Percentiles rank a stretch among this genome's conserved stretches.
These are phyloP conservation scores for Candida namnaoensis DNA, from an alignment of 805 yeast species.

Conservation along the genomic window DNA sequence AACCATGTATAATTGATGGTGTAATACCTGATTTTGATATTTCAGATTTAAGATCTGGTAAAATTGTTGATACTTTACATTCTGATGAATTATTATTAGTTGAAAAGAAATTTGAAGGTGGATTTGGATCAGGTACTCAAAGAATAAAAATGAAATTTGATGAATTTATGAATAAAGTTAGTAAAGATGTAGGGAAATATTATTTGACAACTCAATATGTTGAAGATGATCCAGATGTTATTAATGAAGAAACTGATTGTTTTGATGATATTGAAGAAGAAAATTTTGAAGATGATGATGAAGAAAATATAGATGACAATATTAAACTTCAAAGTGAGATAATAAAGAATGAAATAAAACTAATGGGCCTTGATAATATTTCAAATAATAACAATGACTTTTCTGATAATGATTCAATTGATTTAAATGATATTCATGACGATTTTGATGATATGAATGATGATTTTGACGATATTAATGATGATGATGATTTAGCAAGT, in stretches of 20 bases:
- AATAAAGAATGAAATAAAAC: conserved; percentile 11
- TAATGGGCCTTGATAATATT: conserved; percentile 3
- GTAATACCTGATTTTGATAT: conserved; percentile 24
- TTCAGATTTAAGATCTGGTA: conserved; percentile 22
- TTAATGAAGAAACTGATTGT: conserved; percentile 16
- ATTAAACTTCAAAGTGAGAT: conserved; percentile 1
- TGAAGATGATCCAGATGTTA: conserved; percentile 31
- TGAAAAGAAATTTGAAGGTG: conserved; percentile 49
- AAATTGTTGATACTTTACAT: conserved; percentile 27
- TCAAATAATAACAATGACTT: conserved; percentile 7
- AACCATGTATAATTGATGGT: conserved; percentile 43
- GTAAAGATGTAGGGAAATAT: conserved; percentile 31
- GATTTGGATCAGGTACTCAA: conserved; percentile 59
- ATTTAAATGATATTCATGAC: conserved; percentile 35
- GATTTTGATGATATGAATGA: conserved; percentile 34
- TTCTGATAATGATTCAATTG: conserved; percentile 33
- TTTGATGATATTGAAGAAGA: conserved; percentile 16
- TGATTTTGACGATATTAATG: conserved; percentile 19
- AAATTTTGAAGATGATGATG: conserved; percentile 8
- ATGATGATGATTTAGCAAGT: conserved; percentile 7
- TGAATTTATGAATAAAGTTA: conserved; percentile 36
- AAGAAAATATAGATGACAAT: conserved; percentile 3
- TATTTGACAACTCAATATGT: conserved; percentile 67
- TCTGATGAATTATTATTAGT: conserved; percentile 36
- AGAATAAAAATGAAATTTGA: conserved; percentile 41